These are phyloP conservation scores for Trichophyton rubrum DNA, from an alignment of 2,329 filamentous ascomycete species.

Conservation along the genomic window DNA sequence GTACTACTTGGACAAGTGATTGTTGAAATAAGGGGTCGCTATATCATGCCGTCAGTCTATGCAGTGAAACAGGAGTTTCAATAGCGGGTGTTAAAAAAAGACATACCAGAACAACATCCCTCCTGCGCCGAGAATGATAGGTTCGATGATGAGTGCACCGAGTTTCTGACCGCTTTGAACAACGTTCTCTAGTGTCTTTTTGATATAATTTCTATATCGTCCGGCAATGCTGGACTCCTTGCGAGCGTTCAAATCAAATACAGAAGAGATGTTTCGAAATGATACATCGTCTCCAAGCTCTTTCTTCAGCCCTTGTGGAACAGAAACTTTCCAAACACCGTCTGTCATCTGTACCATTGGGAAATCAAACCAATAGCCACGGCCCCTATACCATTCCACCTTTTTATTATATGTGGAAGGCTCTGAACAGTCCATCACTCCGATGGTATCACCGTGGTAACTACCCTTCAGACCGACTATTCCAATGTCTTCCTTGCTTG, in stretches of 20 bases:
- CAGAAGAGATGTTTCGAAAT: slow-evolving; percentile 39
- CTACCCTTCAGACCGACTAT: slow-evolving; percentile 66
- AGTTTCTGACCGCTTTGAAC: slow-evolving; percentile 50
- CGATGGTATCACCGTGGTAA: slow-evolving; percentile 81
- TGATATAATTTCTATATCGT: slow-evolving; percentile 51
- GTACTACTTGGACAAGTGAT: slow-evolving; percentile 54
- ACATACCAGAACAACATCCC: slow-evolving; percentile 68
- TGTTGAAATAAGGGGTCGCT: slow-evolving; percentile 73
- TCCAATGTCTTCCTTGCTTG: slow-evolving; percentile 45
- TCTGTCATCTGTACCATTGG: slow-evolving; percentile 55
- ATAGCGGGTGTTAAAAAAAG: slow-evolving; percentile 10
- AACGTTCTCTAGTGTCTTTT: slow-evolving; percentile 38
- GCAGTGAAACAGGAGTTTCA: not conserved
- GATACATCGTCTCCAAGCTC: slow-evolving; percentile 35
- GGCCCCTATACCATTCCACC: slow-evolving; percentile 73
- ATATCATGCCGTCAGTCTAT: slow-evolving; percentile 21
- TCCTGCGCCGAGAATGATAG: slow-evolving; percentile 66
- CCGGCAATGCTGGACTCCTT: slow-evolving; percentile 33
- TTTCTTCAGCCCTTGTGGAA: slow-evolving; percentile 39
- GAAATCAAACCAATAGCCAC: slow-evolving; percentile 70
- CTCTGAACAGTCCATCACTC: slow-evolving; percentile 74
- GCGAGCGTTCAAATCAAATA: slow-evolving; percentile 49
- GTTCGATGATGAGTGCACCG: slow-evolving; percentile 68
- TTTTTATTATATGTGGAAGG: slow-evolving; percentile 67
- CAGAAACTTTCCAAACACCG: slow-evolving; percentile 53